A percentile compares a stretch with the other conserved stretches of the same genome.
phyloP scores from a whole-genome alignment of 345 rosid species.

The Anastatica hierochuntica region DNA sequence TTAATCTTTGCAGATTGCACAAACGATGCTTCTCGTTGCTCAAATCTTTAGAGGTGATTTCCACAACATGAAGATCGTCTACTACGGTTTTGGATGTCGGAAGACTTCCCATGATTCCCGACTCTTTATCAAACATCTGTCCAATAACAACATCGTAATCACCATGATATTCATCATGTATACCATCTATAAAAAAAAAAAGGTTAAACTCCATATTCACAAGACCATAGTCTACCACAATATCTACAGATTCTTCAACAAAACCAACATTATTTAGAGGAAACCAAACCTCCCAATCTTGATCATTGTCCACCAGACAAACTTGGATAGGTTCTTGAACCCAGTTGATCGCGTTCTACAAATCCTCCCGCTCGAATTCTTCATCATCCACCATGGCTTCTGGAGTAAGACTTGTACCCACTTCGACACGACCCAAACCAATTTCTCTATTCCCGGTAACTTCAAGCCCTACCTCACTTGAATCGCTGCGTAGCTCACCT shows the following conservation, averaged over 20 bases:
- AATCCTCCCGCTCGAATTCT: slow-evolving; percentile 26
- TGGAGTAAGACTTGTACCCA: neutral
- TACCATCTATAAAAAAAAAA: slow-evolving; percentile 7
- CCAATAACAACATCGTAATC: slow-evolving; percentile 7
- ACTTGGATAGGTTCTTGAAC: neutral
- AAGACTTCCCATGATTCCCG: slow-evolving; percentile 31
- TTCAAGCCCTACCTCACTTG: slow-evolving; percentile 7
- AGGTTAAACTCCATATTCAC: neutral
- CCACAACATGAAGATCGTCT: slow-evolving; percentile 48
- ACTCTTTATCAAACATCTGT: slow-evolving; percentile 13
- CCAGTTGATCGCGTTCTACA: slow-evolving; percentile 2
- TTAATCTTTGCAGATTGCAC: slow-evolving; percentile 88
- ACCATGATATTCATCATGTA: neutral
- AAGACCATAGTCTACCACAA: neutral
- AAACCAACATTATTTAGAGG: neutral
- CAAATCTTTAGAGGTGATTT: slow-evolving; percentile 38
- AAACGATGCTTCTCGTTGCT: slow-evolving; percentile 35
- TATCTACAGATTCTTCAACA: neutral
- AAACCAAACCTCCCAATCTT: slow-evolving; percentile 19
- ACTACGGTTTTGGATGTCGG: slow-evolving; percentile 60
- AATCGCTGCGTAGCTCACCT: slow-evolving; percentile 3
- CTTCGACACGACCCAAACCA: slow-evolving; percentile 16
- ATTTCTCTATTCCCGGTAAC: slow-evolving; percentile 8
- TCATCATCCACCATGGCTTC: slow-evolving; percentile 9
- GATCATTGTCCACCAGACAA: neutral